Conservation (phyloP, 805 yeast species). For the Clavispora carvajalis region DNA sequence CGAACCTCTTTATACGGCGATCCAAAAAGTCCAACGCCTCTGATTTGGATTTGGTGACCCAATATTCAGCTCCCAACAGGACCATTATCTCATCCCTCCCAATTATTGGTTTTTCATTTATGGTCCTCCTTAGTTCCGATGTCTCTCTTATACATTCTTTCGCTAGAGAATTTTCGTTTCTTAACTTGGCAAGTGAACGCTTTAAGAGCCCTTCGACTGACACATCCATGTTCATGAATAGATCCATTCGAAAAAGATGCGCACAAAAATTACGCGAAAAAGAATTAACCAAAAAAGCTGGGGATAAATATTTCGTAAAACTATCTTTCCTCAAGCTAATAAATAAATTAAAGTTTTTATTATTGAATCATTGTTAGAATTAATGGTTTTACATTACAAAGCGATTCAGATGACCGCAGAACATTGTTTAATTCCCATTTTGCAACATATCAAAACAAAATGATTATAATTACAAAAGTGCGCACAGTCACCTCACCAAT, state of each 20-base stretch:
- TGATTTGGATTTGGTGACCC: slow-evolving; percentile 24
- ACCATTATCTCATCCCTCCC: slow-evolving; percentile 18
- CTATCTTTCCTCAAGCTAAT: no score
- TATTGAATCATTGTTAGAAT: no score
- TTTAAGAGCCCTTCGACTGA: not conserved
- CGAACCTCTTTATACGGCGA: slow-evolving; percentile 23
- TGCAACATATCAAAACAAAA: no score
- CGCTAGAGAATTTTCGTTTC: not conserved
- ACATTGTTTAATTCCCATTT: no score
- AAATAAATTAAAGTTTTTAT: no score
- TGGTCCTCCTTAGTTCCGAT: slow-evolving; percentile 1
- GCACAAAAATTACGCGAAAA: not conserved
- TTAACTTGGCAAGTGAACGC: not conserved
- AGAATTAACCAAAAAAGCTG: no score
- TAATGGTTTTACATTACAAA: no score
- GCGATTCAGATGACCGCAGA: no score
- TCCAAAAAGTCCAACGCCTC: slow-evolving; percentile 26
- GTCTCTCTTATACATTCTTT: not conserved
- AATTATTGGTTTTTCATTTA: not conserved
- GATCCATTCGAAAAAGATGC: not conserved
- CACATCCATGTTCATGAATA: not conserved
- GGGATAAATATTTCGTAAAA: no score
- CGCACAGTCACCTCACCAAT: no score
- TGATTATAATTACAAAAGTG: no score
- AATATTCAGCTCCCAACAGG: slow-evolving; percentile 37